Evolutionary conservation across 2,329 filamentous ascomycete species (phyloP), one percentile per base, ranked within the genome.

Genomic region (Neonectria coccinea): DNA sequence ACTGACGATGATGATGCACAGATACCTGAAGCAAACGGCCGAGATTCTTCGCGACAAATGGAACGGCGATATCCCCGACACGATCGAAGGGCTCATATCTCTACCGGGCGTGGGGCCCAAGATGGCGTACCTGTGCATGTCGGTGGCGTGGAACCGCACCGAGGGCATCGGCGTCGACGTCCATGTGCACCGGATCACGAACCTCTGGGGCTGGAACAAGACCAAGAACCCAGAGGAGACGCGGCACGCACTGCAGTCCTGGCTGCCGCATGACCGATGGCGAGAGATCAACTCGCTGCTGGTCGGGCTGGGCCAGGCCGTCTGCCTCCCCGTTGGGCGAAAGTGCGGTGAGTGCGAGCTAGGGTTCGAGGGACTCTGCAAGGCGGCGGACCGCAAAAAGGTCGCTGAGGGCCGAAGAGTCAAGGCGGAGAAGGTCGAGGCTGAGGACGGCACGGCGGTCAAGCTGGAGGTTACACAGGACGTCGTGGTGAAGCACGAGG

Each of bases 131-230:
- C 86, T 97, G 22, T 95, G 92, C 76, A 88, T 97, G 82, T 91
- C 90, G 51, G 91, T 91, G 0, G 92, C 74, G 85, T 89, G 87
- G 87, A 79, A 81, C 71, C 81, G 83, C 36, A 87, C 86, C 58
- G 84, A 88, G 74, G 94, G 94, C 8, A 97, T 97, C 68, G 94
- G 94, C 27, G 94, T 97, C 53, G 94, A 97, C 77, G 94, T 97
- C 5, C 94, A 97, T 79, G 94, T 97, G 4, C 94, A 97, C 80
- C 91, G 94, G 59, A 97, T 97, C 79, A 95, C 93, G 56, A 97
- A 97, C 80, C 83, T 97, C 29, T 97, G 94, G 94, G 92, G 92
- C 4, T 97, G 94, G 94, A 88, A 97, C 77, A 88, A 88, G 77
- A 95, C 91, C 2, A 90, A 88, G 72, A 91, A 83, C 12, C 94